These are phyloP conservation scores for Cryphonectria nitschkei DNA, from an alignment of 2,329 filamentous ascomycete species.

Conservation along the genomic window DNA sequence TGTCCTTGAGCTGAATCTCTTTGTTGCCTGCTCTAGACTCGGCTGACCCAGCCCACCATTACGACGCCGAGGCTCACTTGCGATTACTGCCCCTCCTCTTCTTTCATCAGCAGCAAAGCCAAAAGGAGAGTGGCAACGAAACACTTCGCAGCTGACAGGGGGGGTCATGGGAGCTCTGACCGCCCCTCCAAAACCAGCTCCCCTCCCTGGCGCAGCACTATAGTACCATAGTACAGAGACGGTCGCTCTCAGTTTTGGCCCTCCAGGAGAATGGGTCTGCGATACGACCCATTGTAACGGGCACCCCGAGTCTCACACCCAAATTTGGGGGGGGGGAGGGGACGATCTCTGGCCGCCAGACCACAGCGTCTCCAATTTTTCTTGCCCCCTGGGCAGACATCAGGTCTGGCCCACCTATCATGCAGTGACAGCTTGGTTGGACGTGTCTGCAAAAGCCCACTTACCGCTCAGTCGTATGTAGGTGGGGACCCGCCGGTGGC, in stretches of 20 bases:
- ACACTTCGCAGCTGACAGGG: constrained; percentile 9
- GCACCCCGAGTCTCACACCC: constrained; percentile 2
- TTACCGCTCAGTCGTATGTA: constrained; percentile 4
- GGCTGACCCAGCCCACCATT: neutral
- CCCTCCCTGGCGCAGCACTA: too few species aligned
- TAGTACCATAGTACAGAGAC: neutral
- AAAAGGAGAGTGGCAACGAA: neutral
- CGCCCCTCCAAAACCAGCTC: constrained; percentile 9
- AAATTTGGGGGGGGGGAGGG: neutral
- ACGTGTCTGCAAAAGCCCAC: constrained; percentile 8
- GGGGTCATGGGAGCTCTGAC: constrained; percentile 18
- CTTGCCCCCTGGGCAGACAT: neutral
- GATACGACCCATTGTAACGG: constrained; percentile 8
- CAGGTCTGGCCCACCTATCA: constrained; percentile 1
- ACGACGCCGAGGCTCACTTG: neutral
- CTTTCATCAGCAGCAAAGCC: neutral
- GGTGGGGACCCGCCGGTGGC: neutral
- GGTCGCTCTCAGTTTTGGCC: neutral
- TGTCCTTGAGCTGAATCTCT: constrained; percentile 6
- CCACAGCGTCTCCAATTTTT: neutral
- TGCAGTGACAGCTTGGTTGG: constrained; percentile 10
- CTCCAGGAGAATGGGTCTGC: neutral
- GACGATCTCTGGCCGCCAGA: neutral
- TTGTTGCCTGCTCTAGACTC: constrained; percentile 17
- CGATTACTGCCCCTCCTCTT: constrained; percentile 2